phyloP scores from a whole-genome alignment of 352 stramenopile genomes.

The Phytophthora macrochlamydospora region DNA sequence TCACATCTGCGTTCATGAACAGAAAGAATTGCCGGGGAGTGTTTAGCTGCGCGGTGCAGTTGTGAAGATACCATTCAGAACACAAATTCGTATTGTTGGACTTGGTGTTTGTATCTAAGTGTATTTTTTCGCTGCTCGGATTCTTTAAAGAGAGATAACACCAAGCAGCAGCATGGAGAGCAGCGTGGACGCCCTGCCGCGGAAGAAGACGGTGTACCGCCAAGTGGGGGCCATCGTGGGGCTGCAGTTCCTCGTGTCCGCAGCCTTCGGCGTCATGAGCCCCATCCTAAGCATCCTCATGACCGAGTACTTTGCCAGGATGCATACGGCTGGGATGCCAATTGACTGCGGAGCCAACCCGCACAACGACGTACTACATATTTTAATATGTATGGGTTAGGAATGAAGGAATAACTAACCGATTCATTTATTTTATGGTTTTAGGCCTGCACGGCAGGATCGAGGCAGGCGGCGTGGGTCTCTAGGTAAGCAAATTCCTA shows the following conservation, averaged over 20 bases:
- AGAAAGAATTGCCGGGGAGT: no score
- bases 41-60: no score
- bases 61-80: no score
- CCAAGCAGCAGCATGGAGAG: constrained; percentile 25
- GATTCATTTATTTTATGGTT: not conserved
- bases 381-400: not conserved
- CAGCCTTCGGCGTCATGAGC: constrained; percentile 68
- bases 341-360: constrained; percentile 66
- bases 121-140: not conserved
- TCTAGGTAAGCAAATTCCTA: constrained; percentile 50
- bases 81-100: not conserved
- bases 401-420: not conserved
- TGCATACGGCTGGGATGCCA: constrained; percentile 44
- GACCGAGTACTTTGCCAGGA: constrained; percentile 81
- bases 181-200: constrained; percentile 4
- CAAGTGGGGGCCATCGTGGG: constrained; percentile 49
- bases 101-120: constrained; percentile 19
- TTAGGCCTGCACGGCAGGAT: constrained; percentile 67
- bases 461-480: constrained; percentile 71
- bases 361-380: constrained; percentile 33
- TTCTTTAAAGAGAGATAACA: not conserved
- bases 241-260: constrained; percentile 52
- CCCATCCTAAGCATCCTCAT: constrained; percentile 70
- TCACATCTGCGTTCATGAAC: no score
- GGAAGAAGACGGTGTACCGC: constrained; percentile 20